Conservation (phyloP, 106 monocot genomes). For the Acorus gramineus region DNA sequence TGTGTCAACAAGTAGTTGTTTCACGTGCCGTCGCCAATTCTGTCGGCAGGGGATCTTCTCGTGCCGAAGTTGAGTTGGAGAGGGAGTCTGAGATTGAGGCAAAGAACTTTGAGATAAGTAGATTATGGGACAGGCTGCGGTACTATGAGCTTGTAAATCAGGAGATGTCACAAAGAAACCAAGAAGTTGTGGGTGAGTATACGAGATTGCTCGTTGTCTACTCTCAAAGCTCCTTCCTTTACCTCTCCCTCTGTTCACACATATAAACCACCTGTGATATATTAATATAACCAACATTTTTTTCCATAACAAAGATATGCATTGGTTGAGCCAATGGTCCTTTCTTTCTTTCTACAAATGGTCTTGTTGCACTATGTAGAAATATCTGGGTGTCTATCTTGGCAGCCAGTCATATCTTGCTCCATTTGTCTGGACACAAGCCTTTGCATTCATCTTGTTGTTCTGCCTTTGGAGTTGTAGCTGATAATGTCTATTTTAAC, state of each 20-base stretch:
- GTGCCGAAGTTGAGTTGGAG: constrained; percentile 43
- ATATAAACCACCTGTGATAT: too few relatives aligned
- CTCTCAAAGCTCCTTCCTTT: too few relatives aligned
- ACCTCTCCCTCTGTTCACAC: too few relatives aligned
- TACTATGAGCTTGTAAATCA: constrained; percentile 71
- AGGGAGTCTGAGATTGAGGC: constrained; percentile 37
- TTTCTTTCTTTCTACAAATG: too few relatives aligned
- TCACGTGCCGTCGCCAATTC: constrained; percentile 35
- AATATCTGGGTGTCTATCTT: too few relatives aligned
- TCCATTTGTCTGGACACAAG: not conserved
- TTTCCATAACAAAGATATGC: too few relatives aligned
- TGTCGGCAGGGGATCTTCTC: constrained; percentile 31
- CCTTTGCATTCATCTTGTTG: not conserved
- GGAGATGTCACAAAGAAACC: constrained; percentile 77
- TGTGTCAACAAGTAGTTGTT: constrained; percentile 44
- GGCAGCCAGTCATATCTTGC: too few relatives aligned
- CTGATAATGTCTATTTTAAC: not conserved
- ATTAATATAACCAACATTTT: too few relatives aligned
- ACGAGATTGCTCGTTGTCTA: too few relatives aligned
- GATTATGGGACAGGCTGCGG: constrained; percentile 50
- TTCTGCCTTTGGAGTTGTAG: not conserved
- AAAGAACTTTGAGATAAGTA: constrained; percentile 65
- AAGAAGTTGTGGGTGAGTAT: constrained; percentile 62
- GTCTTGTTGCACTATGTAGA: too few relatives aligned
- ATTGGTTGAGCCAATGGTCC: too few relatives aligned